These are phyloP conservation scores for Aspergillus saccharolyticus DNA, from an alignment of 495 filamentous ascomycete species.

Conservation along the genomic window DNA sequence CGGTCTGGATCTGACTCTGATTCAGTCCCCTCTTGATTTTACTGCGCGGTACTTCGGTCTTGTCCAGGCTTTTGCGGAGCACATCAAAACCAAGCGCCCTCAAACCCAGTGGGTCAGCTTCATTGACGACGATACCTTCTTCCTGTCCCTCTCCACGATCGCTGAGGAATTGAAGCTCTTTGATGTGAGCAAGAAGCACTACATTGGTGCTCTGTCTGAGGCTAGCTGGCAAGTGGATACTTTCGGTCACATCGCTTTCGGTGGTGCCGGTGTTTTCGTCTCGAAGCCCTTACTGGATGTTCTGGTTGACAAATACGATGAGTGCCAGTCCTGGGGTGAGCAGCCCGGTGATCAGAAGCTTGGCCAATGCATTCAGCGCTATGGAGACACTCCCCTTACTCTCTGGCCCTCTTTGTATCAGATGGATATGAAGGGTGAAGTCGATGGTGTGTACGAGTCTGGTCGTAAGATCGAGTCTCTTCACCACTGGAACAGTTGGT, in stretches of 20 bases:
- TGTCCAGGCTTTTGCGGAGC: conserved; percentile 50
- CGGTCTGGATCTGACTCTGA: conserved; percentile 52
- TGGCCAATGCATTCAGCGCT: conserved; percentile 55
- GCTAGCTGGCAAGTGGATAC: conserved; percentile 52
- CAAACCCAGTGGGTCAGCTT: conserved; percentile 61
- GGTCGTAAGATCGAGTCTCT: conserved; percentile 53
- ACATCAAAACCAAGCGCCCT: conserved; percentile 42
- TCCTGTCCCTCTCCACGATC: conserved; percentile 54
- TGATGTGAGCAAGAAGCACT: conserved; percentile 48
- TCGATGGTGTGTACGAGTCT: conserved; percentile 60
- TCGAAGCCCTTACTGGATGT: conserved; percentile 53
- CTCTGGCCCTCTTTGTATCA: conserved; percentile 56
- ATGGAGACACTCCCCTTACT: conserved; percentile 51
- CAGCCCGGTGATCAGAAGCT: conserved; percentile 57
- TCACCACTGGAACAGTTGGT: conserved; percentile 62
- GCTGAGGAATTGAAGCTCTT: conserved; percentile 49
- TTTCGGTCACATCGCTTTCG: conserved; percentile 63
- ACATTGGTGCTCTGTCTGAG: conserved; percentile 62
- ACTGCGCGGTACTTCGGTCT: conserved; percentile 62
- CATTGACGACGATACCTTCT: conserved; percentile 72
- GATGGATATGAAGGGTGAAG: conserved; percentile 57
- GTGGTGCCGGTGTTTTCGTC: conserved; percentile 65
- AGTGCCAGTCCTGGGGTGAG: conserved; percentile 49
- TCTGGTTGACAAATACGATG: conserved; percentile 48
- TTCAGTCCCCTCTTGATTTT: conserved; percentile 48